Conservation (phyloP, 2,329 filamentous ascomycete genomes). For the Ascochyta pisi region DNA sequence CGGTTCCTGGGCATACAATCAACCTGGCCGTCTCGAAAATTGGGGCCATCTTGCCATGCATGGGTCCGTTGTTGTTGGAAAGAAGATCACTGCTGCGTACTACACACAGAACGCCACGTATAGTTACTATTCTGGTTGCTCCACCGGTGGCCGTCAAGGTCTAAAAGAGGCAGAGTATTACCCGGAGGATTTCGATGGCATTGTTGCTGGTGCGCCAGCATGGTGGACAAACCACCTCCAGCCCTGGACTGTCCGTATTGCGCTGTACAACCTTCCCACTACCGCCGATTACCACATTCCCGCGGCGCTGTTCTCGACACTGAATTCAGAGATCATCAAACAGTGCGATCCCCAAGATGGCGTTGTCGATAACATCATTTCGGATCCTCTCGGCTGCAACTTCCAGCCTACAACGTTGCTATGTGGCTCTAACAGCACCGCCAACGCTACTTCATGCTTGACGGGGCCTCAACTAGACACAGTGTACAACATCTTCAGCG, state of each 20-base stretch:
- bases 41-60: constrained; percentile 53
- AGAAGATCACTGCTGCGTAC: constrained; percentile 57
- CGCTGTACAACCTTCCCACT: constrained; percentile 57
- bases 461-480: constrained; percentile 53
- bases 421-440: constrained; percentile 42
- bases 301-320: constrained; percentile 51
- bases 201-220: constrained; percentile 60
- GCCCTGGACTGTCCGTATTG: constrained; percentile 54
- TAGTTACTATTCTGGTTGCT: constrained; percentile 66
- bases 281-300: constrained; percentile 56
- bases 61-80: constrained; percentile 57
- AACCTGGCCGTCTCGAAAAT: constrained; percentile 49
- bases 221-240: constrained; percentile 60
- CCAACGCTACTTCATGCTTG: constrained; percentile 51
- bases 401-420: constrained; percentile 52
- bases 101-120: constrained; percentile 55
- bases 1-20: constrained; percentile 49
- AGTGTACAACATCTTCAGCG: constrained; percentile 52
- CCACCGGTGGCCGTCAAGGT: constrained; percentile 66
- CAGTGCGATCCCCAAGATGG: constrained; percentile 61
- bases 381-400: constrained; percentile 53
- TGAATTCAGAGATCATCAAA: constrained; percentile 54
- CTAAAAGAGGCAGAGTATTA: constrained; percentile 61
- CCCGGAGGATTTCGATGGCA: constrained; percentile 65
- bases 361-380: constrained; percentile 56